phyloP scores from a whole-genome alignment of 306 rosid genomes.

The Rubus idaeus region DNA sequence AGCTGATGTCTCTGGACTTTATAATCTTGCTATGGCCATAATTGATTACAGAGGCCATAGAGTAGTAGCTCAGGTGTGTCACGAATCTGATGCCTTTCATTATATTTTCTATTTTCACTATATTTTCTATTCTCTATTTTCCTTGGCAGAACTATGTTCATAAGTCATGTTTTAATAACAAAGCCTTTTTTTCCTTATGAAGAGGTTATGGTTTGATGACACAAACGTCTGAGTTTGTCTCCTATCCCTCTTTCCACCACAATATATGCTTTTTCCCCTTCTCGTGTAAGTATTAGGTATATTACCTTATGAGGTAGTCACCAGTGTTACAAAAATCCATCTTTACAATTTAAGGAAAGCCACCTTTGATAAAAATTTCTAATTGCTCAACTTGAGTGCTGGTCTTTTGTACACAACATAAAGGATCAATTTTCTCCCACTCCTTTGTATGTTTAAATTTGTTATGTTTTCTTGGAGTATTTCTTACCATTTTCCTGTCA shows the following conservation, averaged over 20 bases:
- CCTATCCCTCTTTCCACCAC: not conserved
- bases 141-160: not conserved
- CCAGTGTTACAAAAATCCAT: not conserved
- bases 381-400: not conserved
- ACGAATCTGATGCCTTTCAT: not conserved
- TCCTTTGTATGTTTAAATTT: not conserved
- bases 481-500: not conserved
- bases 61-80: slow-evolving; percentile 96
- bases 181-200: not conserved
- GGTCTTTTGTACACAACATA: not conserved
- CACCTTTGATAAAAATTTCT: not conserved
- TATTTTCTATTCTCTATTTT: not conserved
- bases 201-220: not conserved
- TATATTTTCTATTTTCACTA: not conserved
- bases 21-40: slow-evolving; percentile 95
- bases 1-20: slow-evolving; percentile 94
- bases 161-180: not conserved
- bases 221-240: not conserved
- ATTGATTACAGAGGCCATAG: slow-evolving; percentile 98
- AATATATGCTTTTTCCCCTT: not conserved
- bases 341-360: not conserved
- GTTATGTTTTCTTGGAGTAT: not conserved
- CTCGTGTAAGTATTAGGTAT: not conserved
- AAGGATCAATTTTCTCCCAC: not conserved
- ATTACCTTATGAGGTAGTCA: not conserved